phyloP scores from a whole-genome alignment of 345 rosid species.

The Clarkia xantiana region DNA sequence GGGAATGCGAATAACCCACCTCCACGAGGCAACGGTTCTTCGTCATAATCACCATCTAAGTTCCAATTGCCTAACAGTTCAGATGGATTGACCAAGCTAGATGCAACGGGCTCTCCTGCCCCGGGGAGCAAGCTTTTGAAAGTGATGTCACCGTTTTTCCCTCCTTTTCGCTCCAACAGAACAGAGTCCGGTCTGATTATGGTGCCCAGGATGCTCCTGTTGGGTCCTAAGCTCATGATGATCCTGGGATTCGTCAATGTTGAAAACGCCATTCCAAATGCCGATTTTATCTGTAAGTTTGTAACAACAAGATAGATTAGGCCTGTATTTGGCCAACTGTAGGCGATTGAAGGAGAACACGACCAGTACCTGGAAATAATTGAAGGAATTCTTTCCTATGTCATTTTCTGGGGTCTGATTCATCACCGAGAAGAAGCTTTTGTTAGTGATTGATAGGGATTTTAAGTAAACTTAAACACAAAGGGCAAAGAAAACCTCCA shows the following conservation, averaged over 20 bases:
- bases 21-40: slow-evolving; percentile 13
- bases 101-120: slow-evolving; percentile 62
- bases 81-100: slow-evolving; percentile 14
- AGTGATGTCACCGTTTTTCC: slow-evolving; percentile 45
- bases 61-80: slow-evolving; percentile 64
- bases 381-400: slow-evolving; percentile 82
- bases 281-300: slow-evolving; percentile 72
- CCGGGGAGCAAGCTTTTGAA: slow-evolving; percentile 68
- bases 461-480: too few species aligned
- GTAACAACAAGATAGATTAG: too few species aligned
- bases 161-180: slow-evolving; percentile 25
- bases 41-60: too few species aligned
- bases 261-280: too few species aligned
- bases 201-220: slow-evolving; percentile 80
- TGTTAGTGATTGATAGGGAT: too few species aligned
- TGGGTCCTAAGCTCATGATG: slow-evolving; percentile 44
- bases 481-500: too few species aligned
- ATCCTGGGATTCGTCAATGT: slow-evolving; percentile 56
- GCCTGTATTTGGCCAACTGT: too few species aligned
- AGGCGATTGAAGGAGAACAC: background rate
- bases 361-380: slow-evolving; percentile 69
- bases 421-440: slow-evolving; percentile 1
- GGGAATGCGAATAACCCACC: slow-evolving; percentile 13
- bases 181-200: slow-evolving; percentile 73
- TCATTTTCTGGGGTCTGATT: slow-evolving; percentile 72